A percentile compares a stretch with the other conserved stretches of the same genome.
Evolutionary conservation across 2,329 filamentous ascomycete species (phyloP).

Genomic region (Calonectria hawksworthii): DNA sequence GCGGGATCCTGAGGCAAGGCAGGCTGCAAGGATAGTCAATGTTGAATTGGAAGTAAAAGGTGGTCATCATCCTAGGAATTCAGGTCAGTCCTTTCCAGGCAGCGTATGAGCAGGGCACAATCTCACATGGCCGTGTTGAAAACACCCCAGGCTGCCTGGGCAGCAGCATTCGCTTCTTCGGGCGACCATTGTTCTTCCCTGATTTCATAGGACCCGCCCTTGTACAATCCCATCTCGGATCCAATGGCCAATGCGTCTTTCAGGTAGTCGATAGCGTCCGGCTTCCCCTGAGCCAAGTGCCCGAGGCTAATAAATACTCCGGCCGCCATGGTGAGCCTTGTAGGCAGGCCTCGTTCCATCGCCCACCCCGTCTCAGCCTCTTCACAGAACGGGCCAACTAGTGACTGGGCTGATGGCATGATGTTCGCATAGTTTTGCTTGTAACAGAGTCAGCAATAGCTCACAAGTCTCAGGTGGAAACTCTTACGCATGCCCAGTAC

Average conservation of each 20-base stretch:
- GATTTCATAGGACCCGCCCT: not conserved
- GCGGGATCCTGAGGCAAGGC: not conserved
- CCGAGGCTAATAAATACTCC: conserved; percentile 19
- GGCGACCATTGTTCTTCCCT: not conserved
- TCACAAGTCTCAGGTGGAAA: not conserved
- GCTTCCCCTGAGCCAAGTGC: conserved; percentile 6
- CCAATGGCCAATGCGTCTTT: not conserved
- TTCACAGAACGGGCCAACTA: not conserved
- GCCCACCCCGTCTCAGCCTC: conserved; percentile 14
- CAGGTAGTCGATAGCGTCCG: not conserved
- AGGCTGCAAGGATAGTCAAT: not conserved
- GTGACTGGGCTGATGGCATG: not conserved
- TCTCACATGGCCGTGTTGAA: conserved; percentile 21
- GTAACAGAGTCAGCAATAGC: not conserved
- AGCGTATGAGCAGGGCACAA: not conserved
- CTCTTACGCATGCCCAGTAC: conserved; percentile 27
- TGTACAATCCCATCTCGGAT: not conserved
- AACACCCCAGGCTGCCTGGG: conserved; percentile 13
- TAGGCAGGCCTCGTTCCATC: not conserved
- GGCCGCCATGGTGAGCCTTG: conserved; percentile 13
- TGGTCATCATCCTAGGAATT: conserved; percentile 9
- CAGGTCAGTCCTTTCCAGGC: not conserved
- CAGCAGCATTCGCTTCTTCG: conserved; percentile 7
- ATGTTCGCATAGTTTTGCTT: not conserved
- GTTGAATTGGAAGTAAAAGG: conserved; percentile 12